Percentiles rank a stretch among this genome's conserved stretches.
phyloP scores from a whole-genome alignment of 2,329 filamentous ascomycete species.

The Kalaharituber pfeilii region DNA sequence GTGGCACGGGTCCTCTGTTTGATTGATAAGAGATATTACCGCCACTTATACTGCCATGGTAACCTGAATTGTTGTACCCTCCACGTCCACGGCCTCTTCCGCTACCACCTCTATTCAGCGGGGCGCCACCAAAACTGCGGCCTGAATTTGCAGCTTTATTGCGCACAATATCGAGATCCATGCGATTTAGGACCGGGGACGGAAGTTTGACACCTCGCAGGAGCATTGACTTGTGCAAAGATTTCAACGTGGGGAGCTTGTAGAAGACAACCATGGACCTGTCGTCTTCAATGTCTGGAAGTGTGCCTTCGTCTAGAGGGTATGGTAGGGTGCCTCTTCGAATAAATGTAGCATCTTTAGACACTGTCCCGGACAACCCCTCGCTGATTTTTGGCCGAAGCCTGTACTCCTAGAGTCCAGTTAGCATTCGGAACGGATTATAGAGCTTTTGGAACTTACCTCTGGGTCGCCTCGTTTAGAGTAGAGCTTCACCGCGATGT shows the following conservation, averaged over 20 bases:
- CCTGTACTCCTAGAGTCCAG: slow-evolving; percentile 37
- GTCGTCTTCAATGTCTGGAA: slow-evolving; percentile 69
- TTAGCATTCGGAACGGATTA: neutral
- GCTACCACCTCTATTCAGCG: slow-evolving; percentile 33
- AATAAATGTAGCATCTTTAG: slow-evolving; percentile 67
- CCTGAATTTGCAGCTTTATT: slow-evolving; percentile 47
- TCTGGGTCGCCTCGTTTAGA: slow-evolving; percentile 58
- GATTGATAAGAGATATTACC: slow-evolving; percentile 11
- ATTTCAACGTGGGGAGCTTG: slow-evolving; percentile 53
- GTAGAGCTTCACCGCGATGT: slow-evolving; percentile 72
- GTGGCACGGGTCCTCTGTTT: neutral
- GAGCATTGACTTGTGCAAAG: slow-evolving; percentile 84
- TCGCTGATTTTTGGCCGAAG: slow-evolving; percentile 59
- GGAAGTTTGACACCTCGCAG: slow-evolving; percentile 65
- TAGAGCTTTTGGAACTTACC: slow-evolving; percentile 8
- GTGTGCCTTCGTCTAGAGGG: slow-evolving; percentile 51
- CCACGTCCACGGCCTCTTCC: slow-evolving; percentile 25
- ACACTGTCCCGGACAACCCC: slow-evolving; percentile 61
- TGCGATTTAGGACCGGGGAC: slow-evolving; percentile 42
- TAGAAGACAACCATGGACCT: slow-evolving; percentile 78
- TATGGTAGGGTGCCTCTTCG: slow-evolving; percentile 69
- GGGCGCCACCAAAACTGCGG: slow-evolving; percentile 53
- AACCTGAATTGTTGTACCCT: slow-evolving; percentile 10
- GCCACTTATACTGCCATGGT: too few species aligned
- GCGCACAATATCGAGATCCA: slow-evolving; percentile 57